Conservation (phyloP, 2,329 filamentous ascomycete genomes). For the Zalaria sp. region DNA sequence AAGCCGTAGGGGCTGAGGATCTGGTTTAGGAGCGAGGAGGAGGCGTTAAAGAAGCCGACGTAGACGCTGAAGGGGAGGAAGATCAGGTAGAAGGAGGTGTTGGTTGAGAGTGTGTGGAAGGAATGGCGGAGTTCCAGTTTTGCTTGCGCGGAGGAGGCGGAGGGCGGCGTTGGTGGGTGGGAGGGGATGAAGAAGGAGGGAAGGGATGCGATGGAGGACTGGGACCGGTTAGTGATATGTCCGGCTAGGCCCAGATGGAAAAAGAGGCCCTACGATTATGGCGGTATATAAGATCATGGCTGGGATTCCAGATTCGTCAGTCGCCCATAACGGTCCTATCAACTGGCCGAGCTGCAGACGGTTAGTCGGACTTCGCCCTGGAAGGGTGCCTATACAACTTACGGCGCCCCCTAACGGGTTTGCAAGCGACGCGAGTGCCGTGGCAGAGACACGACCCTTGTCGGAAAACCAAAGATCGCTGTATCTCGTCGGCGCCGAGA, state of each 20-base stretch:
- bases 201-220: conserved; percentile 47
- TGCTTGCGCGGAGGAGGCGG: conserved; percentile 46
- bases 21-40: conserved; percentile 79
- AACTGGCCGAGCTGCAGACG: conserved; percentile 50
- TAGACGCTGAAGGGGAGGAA: conserved; percentile 70
- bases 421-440: conserved; percentile 68
- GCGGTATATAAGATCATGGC: conserved; percentile 74
- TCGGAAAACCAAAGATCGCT: conserved; percentile 92
- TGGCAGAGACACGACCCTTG: conserved; percentile 70
- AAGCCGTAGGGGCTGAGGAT: conserved; percentile 79
- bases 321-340: conserved; percentile 66
- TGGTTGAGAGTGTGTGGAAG: conserved; percentile 33
- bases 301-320: conserved; percentile 50
- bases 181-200: conserved; percentile 73
- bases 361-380: not conserved
- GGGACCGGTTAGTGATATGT: not conserved
- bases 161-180: conserved; percentile 61
- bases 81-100: conserved; percentile 65
- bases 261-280: conserved; percentile 52
- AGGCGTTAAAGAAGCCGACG: conserved; percentile 86
- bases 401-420: conserved; percentile 85
- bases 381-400: conserved; percentile 8
- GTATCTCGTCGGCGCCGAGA: conserved; percentile 79
- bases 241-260: not conserved
- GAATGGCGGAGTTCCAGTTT: conserved; percentile 39